Evolutionary conservation across 495 filamentous ascomycete species (phyloP).

Genomic region (Neurospora sp.): DNA sequence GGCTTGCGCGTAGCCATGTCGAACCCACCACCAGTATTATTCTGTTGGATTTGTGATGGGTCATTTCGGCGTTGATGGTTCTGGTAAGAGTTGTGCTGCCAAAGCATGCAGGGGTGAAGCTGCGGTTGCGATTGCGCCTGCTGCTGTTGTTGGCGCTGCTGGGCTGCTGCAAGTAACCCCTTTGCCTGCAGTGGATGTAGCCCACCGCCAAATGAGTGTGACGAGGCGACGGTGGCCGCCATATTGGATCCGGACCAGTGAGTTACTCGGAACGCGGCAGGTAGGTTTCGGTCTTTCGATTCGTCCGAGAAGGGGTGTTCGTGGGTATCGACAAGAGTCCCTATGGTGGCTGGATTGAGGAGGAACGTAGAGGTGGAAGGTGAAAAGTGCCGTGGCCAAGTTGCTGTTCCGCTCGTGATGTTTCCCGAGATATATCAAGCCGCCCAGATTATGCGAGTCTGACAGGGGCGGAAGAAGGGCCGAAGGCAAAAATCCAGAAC

Average conservation of each 20-base stretch:
- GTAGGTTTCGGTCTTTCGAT: background rate
- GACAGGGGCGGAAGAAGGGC: background rate
- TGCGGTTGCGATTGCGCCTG: constrained; percentile 9
- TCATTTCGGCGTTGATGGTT: background rate
- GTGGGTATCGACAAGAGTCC: background rate
- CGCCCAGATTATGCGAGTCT: background rate
- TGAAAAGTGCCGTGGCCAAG: background rate
- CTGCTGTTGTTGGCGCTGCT: constrained; percentile 12
- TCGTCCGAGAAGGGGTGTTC: background rate
- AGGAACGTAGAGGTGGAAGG: background rate
- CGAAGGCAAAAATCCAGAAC: background rate
- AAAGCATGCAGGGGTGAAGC: constrained; percentile 2
- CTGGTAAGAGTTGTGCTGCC: background rate
- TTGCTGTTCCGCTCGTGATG: background rate
- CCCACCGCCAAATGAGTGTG: constrained; percentile 16
- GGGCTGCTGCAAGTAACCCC: constrained; percentile 9
- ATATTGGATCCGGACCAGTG: constrained; percentile 3
- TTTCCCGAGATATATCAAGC: background rate
- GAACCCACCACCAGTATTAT: constrained; percentile 8
- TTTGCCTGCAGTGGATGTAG: constrained; percentile 23
- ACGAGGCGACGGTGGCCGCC: constrained; percentile 25
- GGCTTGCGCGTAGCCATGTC: constrained; percentile 17
- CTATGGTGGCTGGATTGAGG: background rate
- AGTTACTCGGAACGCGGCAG: background rate
- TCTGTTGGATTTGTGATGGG: background rate